Evolutionary conservation across 331 rosid genomes (phyloP), one percentile per base, ranked within the genome.

Genomic region (Acacia pycnantha): DNA sequence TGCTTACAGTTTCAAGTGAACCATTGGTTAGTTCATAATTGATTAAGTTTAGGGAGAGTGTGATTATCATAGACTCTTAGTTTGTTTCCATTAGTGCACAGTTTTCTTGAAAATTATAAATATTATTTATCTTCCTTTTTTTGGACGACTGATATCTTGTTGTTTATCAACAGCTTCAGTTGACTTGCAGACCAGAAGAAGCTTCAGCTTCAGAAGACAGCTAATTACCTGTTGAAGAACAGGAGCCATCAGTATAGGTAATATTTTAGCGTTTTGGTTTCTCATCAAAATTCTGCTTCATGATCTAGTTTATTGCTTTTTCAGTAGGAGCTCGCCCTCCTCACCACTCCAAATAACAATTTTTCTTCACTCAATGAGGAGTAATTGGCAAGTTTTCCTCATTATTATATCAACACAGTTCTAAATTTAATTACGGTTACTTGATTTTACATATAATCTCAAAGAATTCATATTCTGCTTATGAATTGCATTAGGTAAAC

Each of bases 111-210:
- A 16, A 11, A 29, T 50, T 47, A 56, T 31, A 65, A 48, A 19
- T 70, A 62, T n/a, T 72, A 68, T 24, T 72, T 41, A 8, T 68
- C 18, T 44, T 44, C 2, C 1, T 6, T 2, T 43, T 72, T 15
- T 0, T 0, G 76, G 24, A 26, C 27, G 54, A 64, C 73, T 89
- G 46, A 78, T 66, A 72, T 83, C 59, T 72, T 85, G 81, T 70
- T 79, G 54, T 74, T 73, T 77, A 15, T 86, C 84, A 79, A 88
- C 97, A 96, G 98, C 95, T 96, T 88, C 93, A 84, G 77, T 88
- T 96, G 91, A 96, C 99, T 33, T 96, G 92, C 88, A 91, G 91
- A 85, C 95, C 95, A 16, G 97, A 96, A 15, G 97, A 94, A 74
- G 88, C 77, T 74, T 86, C 82, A 71, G 86, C 88, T 70, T 82